Evolutionary conservation across 1,284 basidiomycete species (phyloP), one percentile per base, ranked within the genome.

Genomic region (Melanopsichium pennsylvanicum): DNA sequence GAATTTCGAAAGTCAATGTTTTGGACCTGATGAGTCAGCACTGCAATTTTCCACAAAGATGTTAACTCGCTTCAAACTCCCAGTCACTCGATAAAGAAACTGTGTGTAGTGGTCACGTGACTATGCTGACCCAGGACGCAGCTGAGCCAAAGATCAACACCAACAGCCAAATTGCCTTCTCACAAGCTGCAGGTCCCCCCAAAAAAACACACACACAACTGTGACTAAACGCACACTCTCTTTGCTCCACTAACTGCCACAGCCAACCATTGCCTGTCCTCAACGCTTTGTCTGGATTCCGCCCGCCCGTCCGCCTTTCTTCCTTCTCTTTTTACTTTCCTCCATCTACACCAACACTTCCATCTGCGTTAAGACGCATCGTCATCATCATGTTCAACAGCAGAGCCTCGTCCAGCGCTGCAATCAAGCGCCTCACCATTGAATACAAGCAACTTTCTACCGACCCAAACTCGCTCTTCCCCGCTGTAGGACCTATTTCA

Each of bases 401-500:
- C 40, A 47, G 70, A 34, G 50, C 58, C 6, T 62, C 61, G 6
- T 62, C 58, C 27, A 66, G 60, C 43, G 78, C 78, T 9, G 79
- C 79, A 6, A 74, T 79, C 41, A 75, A 76, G 61, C 71, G 79
- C n/a, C 73, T 81, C 33, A 78, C 70, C 40, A 77, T 81, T 50
- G 79, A 81, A 57, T 81, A 81, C 72, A 80, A 79, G 58, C 79
- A 81, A 62, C 72, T 78, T 10, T 75, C 72, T 22, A 73, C 62
- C 42, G 78, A 79, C 23, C 75, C 76, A 13, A 70, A 80, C 60
- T 72, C 72, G 38, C 74, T 81, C 42, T 76, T 81, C 54, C 74
- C 64, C 11, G 79, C 74, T 18, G 49, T 57, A 88, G 92, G 92
- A 0, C 93, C 93, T 37, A 86, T 97, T 76, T 89, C 89, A 39